These are phyloP conservation scores for Coemansia sp. DNA, from an alignment of 192 early-diverging fungal species.

Conservation along the genomic window DNA sequence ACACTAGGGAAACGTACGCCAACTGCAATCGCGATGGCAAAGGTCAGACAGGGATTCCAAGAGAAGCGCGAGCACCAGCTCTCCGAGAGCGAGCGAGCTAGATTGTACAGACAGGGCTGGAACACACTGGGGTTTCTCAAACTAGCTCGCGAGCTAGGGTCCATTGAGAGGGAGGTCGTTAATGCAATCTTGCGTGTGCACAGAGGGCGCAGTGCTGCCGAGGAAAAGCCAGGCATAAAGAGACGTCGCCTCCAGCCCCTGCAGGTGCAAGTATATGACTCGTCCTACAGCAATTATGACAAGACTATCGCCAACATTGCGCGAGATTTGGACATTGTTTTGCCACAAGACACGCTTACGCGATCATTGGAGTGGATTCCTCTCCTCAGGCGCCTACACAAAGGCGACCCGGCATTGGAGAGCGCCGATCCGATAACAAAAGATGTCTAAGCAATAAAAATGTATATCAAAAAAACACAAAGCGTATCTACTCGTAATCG, in stretches of 20 bases:
- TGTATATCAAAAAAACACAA: background rate
- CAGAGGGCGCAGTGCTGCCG: conserved; percentile 11
- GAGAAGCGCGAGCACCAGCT: conserved; percentile 8
- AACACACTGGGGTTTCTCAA: conserved; percentile 54
- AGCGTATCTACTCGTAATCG: background rate
- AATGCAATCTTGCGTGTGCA: conserved; percentile 21
- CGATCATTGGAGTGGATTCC: conserved; percentile 50
- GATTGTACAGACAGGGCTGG: conserved; percentile 33
- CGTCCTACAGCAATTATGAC: conserved; percentile 28
- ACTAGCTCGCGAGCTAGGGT: conserved; percentile 50
- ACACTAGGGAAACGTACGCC: conserved; percentile 21
- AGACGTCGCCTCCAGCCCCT: conserved; percentile 24
- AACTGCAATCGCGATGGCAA: conserved; percentile 8
- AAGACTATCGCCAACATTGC: conserved; percentile 23
- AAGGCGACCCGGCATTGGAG: conserved; percentile 5
- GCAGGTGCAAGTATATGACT: conserved; percentile 15
- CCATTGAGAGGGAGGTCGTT: conserved; percentile 41
- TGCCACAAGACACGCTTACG: conserved; percentile 28
- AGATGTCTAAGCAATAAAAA: background rate
- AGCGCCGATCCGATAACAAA: background rate
- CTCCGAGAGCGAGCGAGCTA: conserved; percentile 2
- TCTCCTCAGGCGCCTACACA: conserved; percentile 22
- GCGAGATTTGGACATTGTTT: conserved; percentile 38
- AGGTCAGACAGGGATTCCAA: conserved; percentile 45
- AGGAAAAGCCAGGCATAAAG: conserved; percentile 21